Conservation (phyloP, 495 filamentous ascomycete genomes). For the Penicilliopsis zonata region DNA sequence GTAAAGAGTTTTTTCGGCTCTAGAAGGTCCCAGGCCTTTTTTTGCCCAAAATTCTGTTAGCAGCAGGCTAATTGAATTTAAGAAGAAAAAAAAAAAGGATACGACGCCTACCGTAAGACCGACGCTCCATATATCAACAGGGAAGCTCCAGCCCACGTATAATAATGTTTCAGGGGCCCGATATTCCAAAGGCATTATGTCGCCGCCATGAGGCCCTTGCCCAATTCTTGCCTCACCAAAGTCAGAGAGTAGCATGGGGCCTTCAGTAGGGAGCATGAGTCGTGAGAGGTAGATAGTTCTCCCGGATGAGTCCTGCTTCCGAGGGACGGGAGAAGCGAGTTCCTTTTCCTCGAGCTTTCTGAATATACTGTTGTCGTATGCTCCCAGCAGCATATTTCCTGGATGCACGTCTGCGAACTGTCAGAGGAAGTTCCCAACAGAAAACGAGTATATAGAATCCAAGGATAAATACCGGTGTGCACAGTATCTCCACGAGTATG, state of each 20-base stretch:
- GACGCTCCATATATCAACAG: conserved; percentile 38
- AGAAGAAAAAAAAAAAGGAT: conserved; percentile 1
- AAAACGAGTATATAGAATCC: neutral
- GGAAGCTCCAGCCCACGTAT: conserved; percentile 28
- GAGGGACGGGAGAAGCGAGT: conserved; percentile 14
- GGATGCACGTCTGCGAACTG: conserved; percentile 17
- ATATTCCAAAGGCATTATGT: conserved; percentile 28
- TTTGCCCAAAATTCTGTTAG: neutral
- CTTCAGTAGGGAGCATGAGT: conserved; percentile 5
- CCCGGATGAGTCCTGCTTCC: conserved; percentile 23
- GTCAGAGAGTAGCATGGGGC: conserved; percentile 15
- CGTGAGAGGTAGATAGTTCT: conserved; percentile 21
- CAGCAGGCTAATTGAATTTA: neutral
- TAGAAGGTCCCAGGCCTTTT: conserved; percentile 38
- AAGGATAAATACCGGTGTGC: conserved; percentile 28
- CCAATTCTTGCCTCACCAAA: conserved; percentile 23
- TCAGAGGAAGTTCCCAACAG: conserved; percentile 5
- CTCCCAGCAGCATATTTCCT: conserved; percentile 15
- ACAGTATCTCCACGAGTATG: conserved; percentile 24
- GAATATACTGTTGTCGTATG: conserved; percentile 10
- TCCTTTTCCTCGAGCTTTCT: conserved; percentile 11
- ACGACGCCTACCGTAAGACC: conserved; percentile 27
- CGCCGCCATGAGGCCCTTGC: conserved; percentile 10
- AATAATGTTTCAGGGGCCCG: conserved; percentile 24
- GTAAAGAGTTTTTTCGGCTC: conserved; percentile 29